Conservation (phyloP, 495 filamentous ascomycete species). For the Aspergillus asperescens region DNA sequence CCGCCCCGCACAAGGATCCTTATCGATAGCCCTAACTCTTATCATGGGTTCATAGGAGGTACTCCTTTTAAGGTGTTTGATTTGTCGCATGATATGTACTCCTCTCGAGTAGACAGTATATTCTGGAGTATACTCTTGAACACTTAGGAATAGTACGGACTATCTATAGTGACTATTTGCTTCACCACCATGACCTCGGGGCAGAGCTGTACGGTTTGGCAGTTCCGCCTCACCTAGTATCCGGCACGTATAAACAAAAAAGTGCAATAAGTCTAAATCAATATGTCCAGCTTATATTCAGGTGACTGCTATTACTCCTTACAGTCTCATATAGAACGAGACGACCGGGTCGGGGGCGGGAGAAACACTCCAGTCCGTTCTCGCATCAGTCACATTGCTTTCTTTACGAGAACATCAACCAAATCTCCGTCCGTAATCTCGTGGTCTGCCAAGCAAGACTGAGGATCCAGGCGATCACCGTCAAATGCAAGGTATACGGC, state of each 20-base stretch:
- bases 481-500: slow-evolving; percentile 68
- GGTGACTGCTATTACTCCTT: not conserved
- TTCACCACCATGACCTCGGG: no score
- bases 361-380: not conserved
- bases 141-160: no score
- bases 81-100: no score
- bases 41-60: not conserved
- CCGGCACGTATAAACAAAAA: no score
- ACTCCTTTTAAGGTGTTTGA: not conserved
- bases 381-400: slow-evolving; percentile 11
- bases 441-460: slow-evolving; percentile 56
- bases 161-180: no score
- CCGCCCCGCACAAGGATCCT: not conserved
- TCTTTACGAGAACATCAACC: slow-evolving; percentile 66
- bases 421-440: slow-evolving; percentile 76
- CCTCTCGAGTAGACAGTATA: no score
- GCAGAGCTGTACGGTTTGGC: no score
- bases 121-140: no score
- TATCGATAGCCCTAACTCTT: not conserved
- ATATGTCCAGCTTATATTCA: not conserved
- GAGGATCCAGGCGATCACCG: slow-evolving; percentile 64
- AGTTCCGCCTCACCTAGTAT: no score
- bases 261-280: no score
- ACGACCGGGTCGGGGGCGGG: not conserved
- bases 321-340: not conserved